phyloP scores from a whole-genome alignment of 768 basidiomycete species.

The Pleurotus platypus region DNA sequence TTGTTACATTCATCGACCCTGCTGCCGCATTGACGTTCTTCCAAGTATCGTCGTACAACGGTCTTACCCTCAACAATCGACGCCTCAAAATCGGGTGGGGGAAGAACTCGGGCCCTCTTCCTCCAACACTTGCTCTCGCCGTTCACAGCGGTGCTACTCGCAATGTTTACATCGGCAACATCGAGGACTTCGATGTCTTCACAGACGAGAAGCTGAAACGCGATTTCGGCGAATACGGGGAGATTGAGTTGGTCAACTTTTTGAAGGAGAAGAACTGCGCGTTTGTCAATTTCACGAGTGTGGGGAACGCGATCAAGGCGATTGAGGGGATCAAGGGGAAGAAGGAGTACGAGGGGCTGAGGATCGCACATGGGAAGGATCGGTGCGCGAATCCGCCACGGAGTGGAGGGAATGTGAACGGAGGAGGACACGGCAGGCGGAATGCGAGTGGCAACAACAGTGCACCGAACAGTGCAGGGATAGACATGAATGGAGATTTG shows the following conservation, averaged over 20 bases:
- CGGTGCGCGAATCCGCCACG: constrained; percentile 92
- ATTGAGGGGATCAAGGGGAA: constrained; percentile 93
- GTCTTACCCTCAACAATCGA: constrained; percentile 88
- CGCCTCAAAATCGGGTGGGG: constrained; percentile 98
- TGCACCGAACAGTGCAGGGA: constrained; percentile 18
- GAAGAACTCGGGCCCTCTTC: constrained; percentile 87
- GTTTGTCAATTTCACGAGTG: constrained; percentile 94
- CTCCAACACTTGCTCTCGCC: constrained; percentile 79
- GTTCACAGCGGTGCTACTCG: constrained; percentile 92
- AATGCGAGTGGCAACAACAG: constrained; percentile 30
- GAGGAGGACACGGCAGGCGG: constrained; percentile 56
- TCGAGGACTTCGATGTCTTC: constrained; percentile 94
- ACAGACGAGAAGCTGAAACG: constrained; percentile 84
- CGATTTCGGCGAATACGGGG: constrained; percentile 95
- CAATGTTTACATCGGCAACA: constrained; percentile 94
- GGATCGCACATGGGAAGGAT: constrained; percentile 94
- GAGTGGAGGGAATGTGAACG: constrained; percentile 52
- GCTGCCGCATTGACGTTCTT: constrained; percentile 91
- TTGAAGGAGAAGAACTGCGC: constrained; percentile 95
- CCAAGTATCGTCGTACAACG: constrained; percentile 87
- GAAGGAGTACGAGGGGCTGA: constrained; percentile 84
- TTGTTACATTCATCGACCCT: constrained; percentile 95
- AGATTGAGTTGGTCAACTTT: constrained; percentile 96
- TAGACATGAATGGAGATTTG: constrained; percentile 11
- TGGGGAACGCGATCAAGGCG: constrained; percentile 96